A percentile compares a stretch with the other conserved stretches of the same genome.
Conservation (phyloP, 129 eudicot species). For the Silybum marianum region DNA sequence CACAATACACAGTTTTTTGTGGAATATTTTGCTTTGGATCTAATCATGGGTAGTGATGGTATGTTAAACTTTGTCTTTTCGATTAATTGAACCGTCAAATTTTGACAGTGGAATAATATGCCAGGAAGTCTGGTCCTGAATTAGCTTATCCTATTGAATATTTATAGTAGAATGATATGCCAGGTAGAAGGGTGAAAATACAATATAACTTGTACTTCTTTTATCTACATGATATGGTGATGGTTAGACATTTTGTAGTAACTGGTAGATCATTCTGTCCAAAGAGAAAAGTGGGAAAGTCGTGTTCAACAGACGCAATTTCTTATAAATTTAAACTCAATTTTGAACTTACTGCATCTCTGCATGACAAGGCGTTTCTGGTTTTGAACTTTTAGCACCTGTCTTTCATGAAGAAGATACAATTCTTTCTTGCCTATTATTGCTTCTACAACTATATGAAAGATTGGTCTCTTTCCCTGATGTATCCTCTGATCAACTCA, state of each 20-base stretch:
- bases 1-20: slow-evolving; percentile 98
- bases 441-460: neutral
- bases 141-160: neutral
- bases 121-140: neutral
- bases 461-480: neutral
- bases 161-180: neutral
- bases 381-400: neutral
- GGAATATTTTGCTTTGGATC: slow-evolving; percentile 97
- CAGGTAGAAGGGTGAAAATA: neutral
- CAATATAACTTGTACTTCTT: neutral
- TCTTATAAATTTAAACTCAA: neutral
- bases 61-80: slow-evolving; percentile 15
- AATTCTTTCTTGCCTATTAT: neutral
- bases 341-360: neutral
- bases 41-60: slow-evolving; percentile 97
- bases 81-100: neutral
- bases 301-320: neutral
- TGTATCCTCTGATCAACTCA: neutral
- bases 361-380: neutral
- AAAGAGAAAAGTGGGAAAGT: neutral
- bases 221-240: neutral
- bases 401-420: slow-evolving; percentile 3
- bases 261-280: neutral
- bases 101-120: neutral
- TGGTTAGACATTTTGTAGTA: neutral